Evolutionary conservation across 805 yeast species (phyloP).

Genomic region (Clavispora phyllophila): DNA sequence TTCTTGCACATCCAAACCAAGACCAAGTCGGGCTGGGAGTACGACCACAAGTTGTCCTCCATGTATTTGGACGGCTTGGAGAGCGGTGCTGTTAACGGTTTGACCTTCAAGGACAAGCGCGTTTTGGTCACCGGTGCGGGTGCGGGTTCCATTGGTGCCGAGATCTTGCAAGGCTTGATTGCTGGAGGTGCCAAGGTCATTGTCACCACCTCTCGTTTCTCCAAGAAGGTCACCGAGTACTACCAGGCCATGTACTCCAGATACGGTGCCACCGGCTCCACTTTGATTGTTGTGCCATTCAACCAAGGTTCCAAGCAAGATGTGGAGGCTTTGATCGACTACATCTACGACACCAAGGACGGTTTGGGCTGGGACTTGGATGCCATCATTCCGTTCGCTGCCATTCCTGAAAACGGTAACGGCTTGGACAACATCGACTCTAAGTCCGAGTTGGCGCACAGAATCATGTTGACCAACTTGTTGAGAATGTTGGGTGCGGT

Average conservation of each 20-base stretch:
- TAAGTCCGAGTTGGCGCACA: constrained; percentile 94
- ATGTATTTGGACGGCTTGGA: constrained; percentile 85
- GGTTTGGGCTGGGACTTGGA: constrained; percentile 98
- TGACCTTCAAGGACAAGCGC: constrained; percentile 80
- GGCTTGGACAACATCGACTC: constrained; percentile 92
- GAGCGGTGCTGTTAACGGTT: constrained; percentile 90
- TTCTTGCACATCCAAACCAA: constrained; percentile 89
- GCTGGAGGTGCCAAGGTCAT: constrained; percentile 98
- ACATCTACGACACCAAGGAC: constrained; percentile 82
- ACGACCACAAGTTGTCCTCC: constrained; percentile 74
- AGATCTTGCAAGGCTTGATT: constrained; percentile 86
- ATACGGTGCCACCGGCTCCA: constrained; percentile 88
- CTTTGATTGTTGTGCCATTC: constrained; percentile 94
- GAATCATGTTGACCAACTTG: constrained; percentile 96
- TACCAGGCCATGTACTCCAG: constrained; percentile 91
- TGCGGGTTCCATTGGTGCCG: constrained; percentile 98
- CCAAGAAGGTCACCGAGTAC: constrained; percentile 90
- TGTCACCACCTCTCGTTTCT: constrained; percentile 94
- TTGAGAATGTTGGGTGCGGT: constrained; percentile 89
- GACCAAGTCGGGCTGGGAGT: constrained; percentile 74
- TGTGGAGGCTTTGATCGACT: constrained; percentile 77
- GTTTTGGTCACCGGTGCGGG: constrained; percentile 98
- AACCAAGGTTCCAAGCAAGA: constrained; percentile 97
- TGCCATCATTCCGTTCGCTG: constrained; percentile 95
- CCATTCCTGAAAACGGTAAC: constrained; percentile 97